Conservation (phyloP, 805 yeast species). For the Zygosaccharomyces lentus region DNA sequence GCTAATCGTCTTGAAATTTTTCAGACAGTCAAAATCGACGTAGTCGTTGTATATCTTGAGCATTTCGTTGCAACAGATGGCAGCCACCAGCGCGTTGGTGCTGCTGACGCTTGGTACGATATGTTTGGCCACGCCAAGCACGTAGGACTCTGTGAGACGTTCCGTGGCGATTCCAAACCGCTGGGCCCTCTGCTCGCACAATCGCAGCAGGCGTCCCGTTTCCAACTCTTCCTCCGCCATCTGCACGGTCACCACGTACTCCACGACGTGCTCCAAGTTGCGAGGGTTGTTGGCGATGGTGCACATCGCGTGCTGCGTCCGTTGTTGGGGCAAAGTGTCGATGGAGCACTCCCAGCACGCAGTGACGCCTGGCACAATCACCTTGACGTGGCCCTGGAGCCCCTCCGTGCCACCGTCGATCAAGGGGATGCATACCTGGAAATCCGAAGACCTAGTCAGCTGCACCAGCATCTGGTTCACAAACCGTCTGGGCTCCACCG, state of each 20-base stretch:
- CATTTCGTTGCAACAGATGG: conserved; percentile 81
- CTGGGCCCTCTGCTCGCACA: conserved; percentile 56
- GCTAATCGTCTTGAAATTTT: conserved; percentile 81
- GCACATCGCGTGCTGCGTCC: conserved; percentile 73
- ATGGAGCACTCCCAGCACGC: conserved; percentile 93
- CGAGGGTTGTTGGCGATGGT: conserved; percentile 95
- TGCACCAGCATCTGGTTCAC: conserved; percentile 66
- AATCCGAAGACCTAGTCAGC: conserved; percentile 52
- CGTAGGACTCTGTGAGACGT: conserved; percentile 66
- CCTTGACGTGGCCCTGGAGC: conserved; percentile 83
- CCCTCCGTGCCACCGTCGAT: conserved; percentile 98
- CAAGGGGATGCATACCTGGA: conserved; percentile 53
- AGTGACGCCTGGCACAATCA: conserved; percentile 76
- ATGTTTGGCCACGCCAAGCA: conserved; percentile 84
- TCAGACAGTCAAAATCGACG: conserved; percentile 50
- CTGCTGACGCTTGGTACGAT: conserved; percentile 94
- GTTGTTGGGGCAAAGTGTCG: conserved; percentile 56
- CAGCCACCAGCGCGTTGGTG: conserved; percentile 89
- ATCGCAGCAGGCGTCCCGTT: conserved; percentile 49
- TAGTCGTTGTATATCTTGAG: conserved; percentile 71
- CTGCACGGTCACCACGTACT: conserved; percentile 75
- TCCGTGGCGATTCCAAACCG: conserved; percentile 54
- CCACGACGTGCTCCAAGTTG: conserved; percentile 89
- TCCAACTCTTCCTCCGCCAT: conserved; percentile 78
- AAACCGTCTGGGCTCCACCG: conserved; percentile 88